A percentile compares a stretch with the other conserved stretches of the same genome.
Evolutionary conservation across 768 basidiomycete genomes (phyloP).

Genomic region (Lactifluus volemus): DNA sequence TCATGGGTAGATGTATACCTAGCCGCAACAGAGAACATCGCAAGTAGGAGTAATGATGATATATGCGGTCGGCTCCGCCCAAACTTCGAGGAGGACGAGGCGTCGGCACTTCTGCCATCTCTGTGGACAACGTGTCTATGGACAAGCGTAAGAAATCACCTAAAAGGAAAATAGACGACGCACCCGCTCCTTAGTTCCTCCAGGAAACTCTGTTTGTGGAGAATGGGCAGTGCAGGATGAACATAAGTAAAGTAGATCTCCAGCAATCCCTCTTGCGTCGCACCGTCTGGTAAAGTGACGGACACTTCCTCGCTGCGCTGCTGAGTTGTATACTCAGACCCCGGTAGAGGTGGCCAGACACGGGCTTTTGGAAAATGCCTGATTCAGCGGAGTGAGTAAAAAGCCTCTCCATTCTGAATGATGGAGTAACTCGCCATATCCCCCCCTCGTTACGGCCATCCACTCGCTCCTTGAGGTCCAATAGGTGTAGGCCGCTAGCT

Average conservation of each 20-base stretch:
- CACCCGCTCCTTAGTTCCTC: conserved; percentile 42
- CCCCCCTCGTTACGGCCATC: conserved; percentile 68
- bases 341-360: conserved; percentile 69
- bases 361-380: conserved; percentile 82
- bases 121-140: conserved; percentile 20
- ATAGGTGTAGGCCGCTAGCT: conserved; percentile 69
- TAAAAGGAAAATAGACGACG: conserved; percentile 10
- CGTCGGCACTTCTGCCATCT: conserved; percentile 23
- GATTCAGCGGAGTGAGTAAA: conserved; percentile 21
- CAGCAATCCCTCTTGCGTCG: conserved; percentile 59
- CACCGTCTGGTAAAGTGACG: conserved; percentile 44
- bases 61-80: conserved; percentile 38
- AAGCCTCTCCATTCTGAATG: conserved; percentile 12
- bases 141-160: not conserved
- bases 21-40: conserved; percentile 79
- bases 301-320: conserved; percentile 31
- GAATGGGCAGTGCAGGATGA: conserved; percentile 68
- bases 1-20: conserved; percentile 43
- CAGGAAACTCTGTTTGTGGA: conserved; percentile 64
- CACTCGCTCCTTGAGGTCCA: conserved; percentile 49
- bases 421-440: conserved; percentile 46
- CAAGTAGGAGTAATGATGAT: conserved; percentile 61
- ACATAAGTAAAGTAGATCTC: conserved; percentile 76
- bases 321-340: conserved; percentile 21
- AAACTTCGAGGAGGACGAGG: conserved; percentile 29